Evolutionary conservation across 495 filamentous ascomycete genomes (phyloP), one percentile per base, ranked within the genome.

Genomic region (Aspergillus leporis): DNA sequence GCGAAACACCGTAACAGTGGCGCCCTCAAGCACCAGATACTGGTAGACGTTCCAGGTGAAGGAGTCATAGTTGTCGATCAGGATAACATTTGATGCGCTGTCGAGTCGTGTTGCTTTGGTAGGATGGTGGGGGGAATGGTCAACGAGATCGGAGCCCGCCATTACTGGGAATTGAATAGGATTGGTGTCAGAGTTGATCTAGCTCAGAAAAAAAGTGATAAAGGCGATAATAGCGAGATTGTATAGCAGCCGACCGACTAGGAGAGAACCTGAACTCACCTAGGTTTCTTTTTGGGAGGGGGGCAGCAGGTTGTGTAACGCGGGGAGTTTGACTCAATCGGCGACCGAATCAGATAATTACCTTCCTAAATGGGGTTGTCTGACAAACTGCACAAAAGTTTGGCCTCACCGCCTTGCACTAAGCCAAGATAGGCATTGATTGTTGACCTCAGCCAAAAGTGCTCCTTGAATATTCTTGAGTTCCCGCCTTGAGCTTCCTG

Each of bases 11-110:
- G 86, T 89, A 41, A 97, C 93, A 0, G 75, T 87, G 25, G 94
- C 94, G 40, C 94, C 94, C 74, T 98, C 94, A 7, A 97, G 86
- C 0, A 93, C 90, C 3, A 99, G 83, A 65, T 97, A 99, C 70
- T 99, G 95, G 73, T 97, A 97, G 58, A 99, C 91, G 69, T 98
- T 98, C 90, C 91, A 98, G 60, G 93, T 96, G 67, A 98, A 99
- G 0, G 93, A 97, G 75, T 99, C 94, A 72, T 97, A 99, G 77
- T 99, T 99, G 77, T 98, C 94, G 65, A 99, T 96, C 56, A 99
- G 78, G 55, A 99, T 85, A 28, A 99, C 84, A 77, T 98, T 98
- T 34, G 87, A 87, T 25, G 93, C 93, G 49, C 81, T 91, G 19
- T 85, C 70, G 30, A 96, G 75, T 52, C 84, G 83, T 49, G 87